A percentile compares a stretch with the other conserved stretches of the same genome.
These are phyloP conservation scores for Pichia sp. DNA, from an alignment of 1,139 yeast genomes.

Conservation along the genomic window DNA sequence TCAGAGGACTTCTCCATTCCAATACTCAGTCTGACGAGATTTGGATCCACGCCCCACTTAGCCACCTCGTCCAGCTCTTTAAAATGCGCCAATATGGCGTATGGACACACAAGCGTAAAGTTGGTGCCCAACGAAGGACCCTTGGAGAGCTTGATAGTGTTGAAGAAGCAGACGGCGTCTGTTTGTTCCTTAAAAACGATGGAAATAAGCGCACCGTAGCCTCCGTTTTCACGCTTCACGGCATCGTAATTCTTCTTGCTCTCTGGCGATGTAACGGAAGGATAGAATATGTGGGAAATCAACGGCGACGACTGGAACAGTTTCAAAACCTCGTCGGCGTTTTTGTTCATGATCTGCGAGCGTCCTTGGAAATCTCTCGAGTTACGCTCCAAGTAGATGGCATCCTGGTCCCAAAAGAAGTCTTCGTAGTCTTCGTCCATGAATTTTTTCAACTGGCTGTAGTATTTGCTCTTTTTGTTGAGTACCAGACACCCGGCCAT, in stretches of 20 bases:
- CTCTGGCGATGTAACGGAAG: slow-evolving; percentile 42
- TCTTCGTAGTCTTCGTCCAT: slow-evolving; percentile 60
- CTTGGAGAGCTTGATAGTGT: slow-evolving; percentile 69
- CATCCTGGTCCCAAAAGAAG: slow-evolving; percentile 88
- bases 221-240: slow-evolving; percentile 66
- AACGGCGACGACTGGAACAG: slow-evolving; percentile 42
- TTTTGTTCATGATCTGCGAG: slow-evolving; percentile 62
- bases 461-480: slow-evolving; percentile 60
- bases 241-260: slow-evolving; percentile 65
- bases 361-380: slow-evolving; percentile 81
- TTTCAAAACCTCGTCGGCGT: slow-evolving; percentile 54
- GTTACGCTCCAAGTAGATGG: slow-evolving; percentile 85
- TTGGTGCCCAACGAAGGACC: slow-evolving; percentile 96
- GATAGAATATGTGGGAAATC: slow-evolving; percentile 67
- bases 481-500: slow-evolving; percentile 89
- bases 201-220: slow-evolving; percentile 90
- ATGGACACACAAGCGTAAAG: slow-evolving; percentile 89
- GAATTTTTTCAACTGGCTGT: slow-evolving; percentile 48
- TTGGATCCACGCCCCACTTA: slow-evolving; percentile 79
- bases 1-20: slow-evolving; percentile 66
- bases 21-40: slow-evolving; percentile 77
- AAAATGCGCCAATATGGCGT: slow-evolving; percentile 85
- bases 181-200: slow-evolving; percentile 63
- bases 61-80: slow-evolving; percentile 77
- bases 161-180: slow-evolving; percentile 71